phyloP scores from a whole-genome alignment of 106 monocot species.

The Narthecium ossifragum region DNA sequence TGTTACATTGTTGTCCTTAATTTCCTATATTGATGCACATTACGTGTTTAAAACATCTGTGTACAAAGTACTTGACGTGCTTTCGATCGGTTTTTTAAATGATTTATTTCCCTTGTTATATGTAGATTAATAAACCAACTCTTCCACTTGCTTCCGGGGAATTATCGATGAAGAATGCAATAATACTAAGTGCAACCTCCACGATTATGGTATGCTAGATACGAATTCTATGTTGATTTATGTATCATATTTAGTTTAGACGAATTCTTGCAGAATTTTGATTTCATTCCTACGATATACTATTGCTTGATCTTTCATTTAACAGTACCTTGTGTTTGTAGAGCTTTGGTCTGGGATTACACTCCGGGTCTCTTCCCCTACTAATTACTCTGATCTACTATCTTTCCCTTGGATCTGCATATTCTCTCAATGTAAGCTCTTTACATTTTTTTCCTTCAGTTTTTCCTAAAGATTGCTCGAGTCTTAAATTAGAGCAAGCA shows the following conservation, averaged over 20 bases:
- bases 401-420: constrained; percentile 45
- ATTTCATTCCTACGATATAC: no score
- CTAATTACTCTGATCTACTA: constrained; percentile 31
- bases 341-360: constrained; percentile 41
- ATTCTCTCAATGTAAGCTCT: constrained; percentile 39
- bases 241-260: no score
- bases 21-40: background rate
- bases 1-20: no score
- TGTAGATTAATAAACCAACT: constrained; percentile 43
- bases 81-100: no score
- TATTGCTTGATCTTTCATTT: background rate
- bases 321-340: constrained; percentile 6
- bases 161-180: constrained; percentile 24
- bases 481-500: no score
- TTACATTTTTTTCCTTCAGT: no score
- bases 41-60: background rate
- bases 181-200: constrained; percentile 7
- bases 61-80: no score
- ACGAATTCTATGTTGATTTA: background rate
- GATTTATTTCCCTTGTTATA: background rate
- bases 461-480: background rate
- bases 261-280: no score
- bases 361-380: constrained; percentile 37
- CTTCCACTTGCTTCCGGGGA: constrained; percentile 45
- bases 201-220: constrained; percentile 21